These are phyloP conservation scores for Curvularia lunata DNA, from an alignment of 2,329 filamentous ascomycete species.

Conservation along the genomic window DNA sequence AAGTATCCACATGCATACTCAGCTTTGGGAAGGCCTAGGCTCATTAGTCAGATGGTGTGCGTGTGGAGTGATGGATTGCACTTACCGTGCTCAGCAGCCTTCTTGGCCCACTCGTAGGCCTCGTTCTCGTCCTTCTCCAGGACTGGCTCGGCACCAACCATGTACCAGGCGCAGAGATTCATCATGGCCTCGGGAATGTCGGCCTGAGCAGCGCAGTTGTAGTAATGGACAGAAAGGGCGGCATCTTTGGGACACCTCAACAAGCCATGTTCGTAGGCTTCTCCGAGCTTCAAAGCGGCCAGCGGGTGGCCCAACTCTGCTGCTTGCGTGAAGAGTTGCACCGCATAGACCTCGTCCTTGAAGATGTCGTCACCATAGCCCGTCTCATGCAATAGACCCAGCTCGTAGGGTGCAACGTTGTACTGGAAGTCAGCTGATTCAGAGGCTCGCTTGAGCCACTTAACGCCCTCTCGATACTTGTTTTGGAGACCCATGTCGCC, in stretches of 20 bases:
- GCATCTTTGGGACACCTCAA: conserved; percentile 89
- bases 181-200: conserved; percentile 92
- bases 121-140: conserved; percentile 95
- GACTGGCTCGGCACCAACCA: conserved; percentile 90
- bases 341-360: conserved; percentile 86
- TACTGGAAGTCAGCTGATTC: conserved; percentile 92
- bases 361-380: conserved; percentile 97
- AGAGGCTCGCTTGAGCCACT: conserved; percentile 93
- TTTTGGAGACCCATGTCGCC: conserved; percentile 86
- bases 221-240: conserved; percentile 94
- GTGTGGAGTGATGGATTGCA: conserved; percentile 18
- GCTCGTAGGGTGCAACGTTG: conserved; percentile 89
- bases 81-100: conserved; percentile 84
- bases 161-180: conserved; percentile 98
- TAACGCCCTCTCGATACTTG: conserved; percentile 87
- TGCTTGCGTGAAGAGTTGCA: conserved; percentile 91
- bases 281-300: conserved; percentile 87
- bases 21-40: conserved; percentile 69
- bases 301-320: conserved; percentile 89
- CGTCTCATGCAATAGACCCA: conserved; percentile 85
- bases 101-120: conserved; percentile 93
- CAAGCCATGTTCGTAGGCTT: conserved; percentile 92
- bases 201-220: conserved; percentile 86
- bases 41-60: conserved; percentile 18
- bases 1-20: conserved; percentile 97